A percentile compares a stretch with the other conserved stretches of the same genome.
Evolutionary conservation across 2,329 filamentous ascomycete genomes (phyloP).

Genomic region (Elsinoe fawcettii): DNA sequence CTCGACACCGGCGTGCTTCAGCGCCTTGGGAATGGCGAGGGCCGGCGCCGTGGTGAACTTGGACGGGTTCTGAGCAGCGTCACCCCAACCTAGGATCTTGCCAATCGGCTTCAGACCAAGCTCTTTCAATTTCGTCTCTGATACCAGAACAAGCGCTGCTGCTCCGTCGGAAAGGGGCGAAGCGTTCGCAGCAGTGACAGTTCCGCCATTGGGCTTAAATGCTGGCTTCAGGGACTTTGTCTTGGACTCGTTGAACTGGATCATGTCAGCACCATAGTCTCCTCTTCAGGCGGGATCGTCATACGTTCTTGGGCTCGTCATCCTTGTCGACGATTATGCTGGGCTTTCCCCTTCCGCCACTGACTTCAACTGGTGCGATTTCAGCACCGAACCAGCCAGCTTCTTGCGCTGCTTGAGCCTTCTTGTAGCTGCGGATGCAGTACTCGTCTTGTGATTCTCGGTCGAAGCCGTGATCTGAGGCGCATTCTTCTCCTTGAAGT

Average conservation of each 20-base stretch:
- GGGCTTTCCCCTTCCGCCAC: slow-evolving; percentile 85
- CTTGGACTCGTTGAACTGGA: slow-evolving; percentile 45
- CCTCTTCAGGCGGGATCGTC: slow-evolving; percentile 19
- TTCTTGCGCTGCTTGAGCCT: slow-evolving; percentile 78
- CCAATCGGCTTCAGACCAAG: slow-evolving; percentile 84
- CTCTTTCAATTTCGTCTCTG: slow-evolving; percentile 87
- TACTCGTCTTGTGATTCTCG: slow-evolving; percentile 90
- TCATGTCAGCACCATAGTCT: slow-evolving; percentile 2
- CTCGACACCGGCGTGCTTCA: slow-evolving; percentile 83
- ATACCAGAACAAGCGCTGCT: slow-evolving; percentile 84
- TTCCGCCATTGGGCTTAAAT: slow-evolving; percentile 78
- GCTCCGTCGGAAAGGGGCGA: slow-evolving; percentile 94
- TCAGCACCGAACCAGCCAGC: slow-evolving; percentile 74
- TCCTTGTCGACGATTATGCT: slow-evolving; percentile 71
- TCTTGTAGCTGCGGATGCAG: slow-evolving; percentile 90
- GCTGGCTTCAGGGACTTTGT: slow-evolving; percentile 54
- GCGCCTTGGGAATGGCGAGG: slow-evolving; percentile 91
- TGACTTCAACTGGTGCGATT: slow-evolving; percentile 83
- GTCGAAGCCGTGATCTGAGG: slow-evolving; percentile 69
- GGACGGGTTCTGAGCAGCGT: slow-evolving; percentile 82
- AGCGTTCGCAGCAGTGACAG: slow-evolving; percentile 92
- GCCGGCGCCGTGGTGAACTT: slow-evolving; percentile 94
- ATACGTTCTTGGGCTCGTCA: slow-evolving; percentile 87
- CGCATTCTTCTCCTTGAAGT: slow-evolving; percentile 84
- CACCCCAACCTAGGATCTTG: slow-evolving; percentile 96